Evolutionary conservation across 2,329 filamentous ascomycete genomes (phyloP).

Genomic region (Diaporthe velutina): DNA sequence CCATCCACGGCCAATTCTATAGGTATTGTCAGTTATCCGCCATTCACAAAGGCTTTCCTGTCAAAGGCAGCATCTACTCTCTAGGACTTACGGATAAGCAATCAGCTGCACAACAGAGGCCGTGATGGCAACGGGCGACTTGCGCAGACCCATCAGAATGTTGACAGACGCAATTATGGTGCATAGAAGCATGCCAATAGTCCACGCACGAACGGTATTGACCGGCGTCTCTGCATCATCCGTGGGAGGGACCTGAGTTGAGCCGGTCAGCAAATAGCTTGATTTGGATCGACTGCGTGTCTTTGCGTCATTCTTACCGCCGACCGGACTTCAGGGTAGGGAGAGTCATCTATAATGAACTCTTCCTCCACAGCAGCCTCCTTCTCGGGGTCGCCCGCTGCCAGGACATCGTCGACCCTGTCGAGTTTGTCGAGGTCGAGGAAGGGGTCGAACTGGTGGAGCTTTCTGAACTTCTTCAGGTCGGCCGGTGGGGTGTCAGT

Average conservation of each 20-base stretch:
- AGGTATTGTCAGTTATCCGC: neutral
- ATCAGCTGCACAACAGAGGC: slow-evolving; percentile 28
- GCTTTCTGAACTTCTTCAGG: slow-evolving; percentile 28
- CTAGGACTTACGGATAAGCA: slow-evolving; percentile 1
- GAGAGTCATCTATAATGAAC: slow-evolving; percentile 30
- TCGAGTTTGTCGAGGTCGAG: slow-evolving; percentile 29
- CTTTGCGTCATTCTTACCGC: slow-evolving; percentile 42
- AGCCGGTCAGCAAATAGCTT: slow-evolving; percentile 10
- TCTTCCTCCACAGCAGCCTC: slow-evolving; percentile 15
- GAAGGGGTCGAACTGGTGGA: slow-evolving; percentile 28
- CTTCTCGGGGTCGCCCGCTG: slow-evolving; percentile 7
- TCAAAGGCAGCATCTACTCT: neutral
- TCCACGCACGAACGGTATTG: slow-evolving; percentile 26
- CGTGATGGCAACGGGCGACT: slow-evolving; percentile 11
- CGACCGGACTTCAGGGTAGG: slow-evolving; percentile 45
- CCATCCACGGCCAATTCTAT: slow-evolving; percentile 16
- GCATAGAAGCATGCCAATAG: slow-evolving; percentile 17
- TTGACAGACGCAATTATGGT: slow-evolving; percentile 25
- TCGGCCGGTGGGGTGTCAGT: neutral
- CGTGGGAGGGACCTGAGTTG: slow-evolving; percentile 11
- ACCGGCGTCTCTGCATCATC: slow-evolving; percentile 24
- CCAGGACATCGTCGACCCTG: slow-evolving; percentile 26
- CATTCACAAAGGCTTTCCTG: fast-evolving
- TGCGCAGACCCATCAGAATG: slow-evolving; percentile 20
- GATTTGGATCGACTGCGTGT: neutral